Evolutionary conservation across 169 alveolate species (phyloP).

Genomic region (Plasmodium adleri): DNA sequence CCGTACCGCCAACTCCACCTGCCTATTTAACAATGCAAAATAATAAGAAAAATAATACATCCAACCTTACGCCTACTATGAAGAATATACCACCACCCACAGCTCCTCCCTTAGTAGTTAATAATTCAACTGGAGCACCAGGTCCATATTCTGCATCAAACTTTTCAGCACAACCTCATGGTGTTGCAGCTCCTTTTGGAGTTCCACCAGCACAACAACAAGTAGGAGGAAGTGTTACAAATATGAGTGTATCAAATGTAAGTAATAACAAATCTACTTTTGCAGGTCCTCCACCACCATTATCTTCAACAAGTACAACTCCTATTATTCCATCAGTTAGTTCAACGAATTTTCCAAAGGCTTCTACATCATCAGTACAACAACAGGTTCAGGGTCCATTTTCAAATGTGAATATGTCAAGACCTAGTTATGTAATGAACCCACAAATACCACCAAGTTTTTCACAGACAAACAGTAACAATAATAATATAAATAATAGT

Average conservation of each 20-base stretch:
- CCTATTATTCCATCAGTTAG: neutral
- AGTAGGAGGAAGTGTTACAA: neutral
- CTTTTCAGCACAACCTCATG: neutral
- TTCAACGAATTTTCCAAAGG: slow-evolving; percentile 7
- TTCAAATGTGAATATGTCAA: neutral
- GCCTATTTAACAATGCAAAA: slow-evolving; percentile 13
- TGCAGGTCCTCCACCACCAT: neutral
- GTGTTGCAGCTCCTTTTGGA: too few species aligned
- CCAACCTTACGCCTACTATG: slow-evolving; percentile 10
- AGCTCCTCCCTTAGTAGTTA: slow-evolving; percentile 35
- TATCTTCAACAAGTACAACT: neutral
- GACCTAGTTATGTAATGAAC: neutral
- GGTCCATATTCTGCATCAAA: neutral
- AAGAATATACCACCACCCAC: slow-evolving; percentile 25
- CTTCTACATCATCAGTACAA: slow-evolving; percentile 13
- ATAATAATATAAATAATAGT: neutral
- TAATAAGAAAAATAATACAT: slow-evolving; percentile 28
- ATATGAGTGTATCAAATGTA: neutral
- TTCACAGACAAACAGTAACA: neutral
- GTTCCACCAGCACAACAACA: neutral
- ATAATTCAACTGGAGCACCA: neutral
- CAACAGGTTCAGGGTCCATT: neutral
- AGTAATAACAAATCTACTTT: slow-evolving; percentile 9
- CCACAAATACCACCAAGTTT: slow-evolving; percentile 2
- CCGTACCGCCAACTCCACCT: slow-evolving; percentile 6